Conservation (phyloP, 345 rosid genomes). For the Citrus mangshanensis region DNA sequence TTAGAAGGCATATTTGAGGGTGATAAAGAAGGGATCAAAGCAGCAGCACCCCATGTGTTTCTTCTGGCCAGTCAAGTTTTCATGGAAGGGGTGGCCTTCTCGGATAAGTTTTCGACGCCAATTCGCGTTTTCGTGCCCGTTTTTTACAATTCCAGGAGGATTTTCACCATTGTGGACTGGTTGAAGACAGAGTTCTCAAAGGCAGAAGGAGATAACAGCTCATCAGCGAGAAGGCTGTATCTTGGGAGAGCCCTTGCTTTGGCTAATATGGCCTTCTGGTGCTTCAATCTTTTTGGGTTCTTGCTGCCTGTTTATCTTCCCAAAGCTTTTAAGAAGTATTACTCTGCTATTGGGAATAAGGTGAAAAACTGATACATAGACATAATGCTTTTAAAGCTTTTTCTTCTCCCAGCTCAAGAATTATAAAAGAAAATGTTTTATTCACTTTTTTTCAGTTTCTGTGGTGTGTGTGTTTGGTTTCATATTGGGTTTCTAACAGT, state of each 20-base stretch:
- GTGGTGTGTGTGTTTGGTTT: neutral
- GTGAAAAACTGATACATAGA: constrained; percentile 9
- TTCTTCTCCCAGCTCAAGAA: too few species aligned
- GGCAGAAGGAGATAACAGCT: constrained; percentile 18
- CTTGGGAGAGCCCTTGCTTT: constrained; percentile 62
- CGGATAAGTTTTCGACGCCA: constrained; percentile 61
- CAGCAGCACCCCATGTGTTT: constrained; percentile 83
- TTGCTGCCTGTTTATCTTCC: constrained; percentile 84
- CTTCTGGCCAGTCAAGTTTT: constrained; percentile 72
- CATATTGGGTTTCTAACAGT: neutral
- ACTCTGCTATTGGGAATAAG: constrained; percentile 24
- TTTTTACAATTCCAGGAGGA: constrained; percentile 67
- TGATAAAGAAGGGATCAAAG: constrained; percentile 62
- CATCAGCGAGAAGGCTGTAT: constrained; percentile 41
- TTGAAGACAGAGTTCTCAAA: constrained; percentile 42
- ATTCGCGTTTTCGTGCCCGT: constrained; percentile 74
- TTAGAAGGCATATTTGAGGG: constrained; percentile 70
- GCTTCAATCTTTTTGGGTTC: constrained; percentile 84
- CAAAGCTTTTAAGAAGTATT: constrained; percentile 68
- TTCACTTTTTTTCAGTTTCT: too few species aligned
- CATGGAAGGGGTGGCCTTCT: constrained; percentile 80
- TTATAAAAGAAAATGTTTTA: neutral
- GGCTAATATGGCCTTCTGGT: constrained; percentile 74
- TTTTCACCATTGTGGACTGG: constrained; percentile 69
- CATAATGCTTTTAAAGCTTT: too few species aligned